Percentiles rank a stretch among this genome's conserved stretches.
These are phyloP conservation scores for Ustilago bromivora DNA, from an alignment of 1,284 basidiomycete genomes.

Conservation along the genomic window DNA sequence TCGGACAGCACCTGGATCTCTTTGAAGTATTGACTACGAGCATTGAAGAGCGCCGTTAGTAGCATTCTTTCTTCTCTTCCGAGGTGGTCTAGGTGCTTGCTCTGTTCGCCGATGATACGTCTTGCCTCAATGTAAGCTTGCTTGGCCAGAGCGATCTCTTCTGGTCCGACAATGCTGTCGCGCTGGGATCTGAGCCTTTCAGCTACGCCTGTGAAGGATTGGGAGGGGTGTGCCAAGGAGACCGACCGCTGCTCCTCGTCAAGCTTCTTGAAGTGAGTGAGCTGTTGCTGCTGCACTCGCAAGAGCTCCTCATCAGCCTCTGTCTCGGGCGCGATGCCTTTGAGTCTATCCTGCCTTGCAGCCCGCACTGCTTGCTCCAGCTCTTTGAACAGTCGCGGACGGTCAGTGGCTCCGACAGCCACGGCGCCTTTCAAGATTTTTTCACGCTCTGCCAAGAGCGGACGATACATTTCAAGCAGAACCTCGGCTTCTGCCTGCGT, in stretches of 20 bases:
- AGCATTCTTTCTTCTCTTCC: conserved; percentile 44
- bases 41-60: conserved; percentile 56
- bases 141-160: conserved; percentile 42
- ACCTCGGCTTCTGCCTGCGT: conserved; percentile 66
- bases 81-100: conserved; percentile 46
- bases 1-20: conserved; percentile 66
- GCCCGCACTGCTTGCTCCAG: conserved; percentile 47
- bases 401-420: conserved; percentile 55
- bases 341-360: conserved; percentile 34
- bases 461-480: conserved; percentile 66
- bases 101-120: conserved; percentile 45
- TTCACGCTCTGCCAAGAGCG: conserved; percentile 61
- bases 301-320: conserved; percentile 44
- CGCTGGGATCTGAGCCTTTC: conserved; percentile 36
- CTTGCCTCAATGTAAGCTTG: conserved; percentile 30
- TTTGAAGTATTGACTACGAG: conserved; percentile 61
- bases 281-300: conserved; percentile 54
- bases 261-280: conserved; percentile 57
- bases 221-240: conserved; percentile 10
- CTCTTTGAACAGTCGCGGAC: conserved; percentile 55
- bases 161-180: conserved; percentile 25
- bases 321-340: conserved; percentile 29
- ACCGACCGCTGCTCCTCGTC: conserved; percentile 51
- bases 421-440: conserved; percentile 57
- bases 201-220: conserved; percentile 32